A percentile compares a stretch with the other conserved stretches of the same genome.
Conservation (phyloP, 805 yeast species). For the Hanseniaspora jakobsenii region DNA sequence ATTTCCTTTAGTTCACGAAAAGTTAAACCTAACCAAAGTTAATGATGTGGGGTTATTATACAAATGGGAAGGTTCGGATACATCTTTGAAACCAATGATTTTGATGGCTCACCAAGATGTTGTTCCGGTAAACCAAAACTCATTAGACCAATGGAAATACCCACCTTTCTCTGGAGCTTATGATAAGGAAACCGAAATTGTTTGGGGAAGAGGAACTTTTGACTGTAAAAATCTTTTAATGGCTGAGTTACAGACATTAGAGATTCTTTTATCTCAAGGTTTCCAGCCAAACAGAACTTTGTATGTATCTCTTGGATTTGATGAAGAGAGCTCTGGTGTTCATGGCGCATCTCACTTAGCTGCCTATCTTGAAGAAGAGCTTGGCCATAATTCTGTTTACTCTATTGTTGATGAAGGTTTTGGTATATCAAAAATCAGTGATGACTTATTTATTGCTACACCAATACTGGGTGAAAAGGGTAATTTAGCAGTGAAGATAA, state of each 20-base stretch:
- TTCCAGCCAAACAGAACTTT: conserved; percentile 53
- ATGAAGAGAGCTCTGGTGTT: conserved; percentile 61
- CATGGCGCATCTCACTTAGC: conserved; percentile 47
- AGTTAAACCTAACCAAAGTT: conserved; percentile 40
- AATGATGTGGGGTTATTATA: conserved; percentile 55
- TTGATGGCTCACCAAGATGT: conserved; percentile 76
- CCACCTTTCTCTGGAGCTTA: conserved; percentile 57
- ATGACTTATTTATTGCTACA: conserved; percentile 36
- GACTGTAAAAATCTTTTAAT: conserved; percentile 65
- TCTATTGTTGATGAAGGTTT: conserved; percentile 65
- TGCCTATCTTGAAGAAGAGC: conserved; percentile 36
- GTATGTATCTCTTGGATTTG: conserved; percentile 59
- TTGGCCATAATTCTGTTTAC: conserved; percentile 50
- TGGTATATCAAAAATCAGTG: conserved; percentile 30
- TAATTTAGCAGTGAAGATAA: conserved; percentile 39
- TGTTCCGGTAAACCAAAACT: conserved; percentile 60
- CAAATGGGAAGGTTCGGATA: conserved; percentile 50
- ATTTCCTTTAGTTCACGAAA: conserved; percentile 44
- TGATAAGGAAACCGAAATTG: conserved; percentile 41
- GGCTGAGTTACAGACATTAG: conserved; percentile 56
- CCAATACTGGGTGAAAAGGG: conserved; percentile 56
- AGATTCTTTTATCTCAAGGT: conserved; percentile 37
- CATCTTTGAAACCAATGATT: conserved; percentile 48
- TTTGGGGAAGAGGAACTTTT: conserved; percentile 69
- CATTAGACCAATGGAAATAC: conserved; percentile 49